Evolutionary conservation across 2,329 filamentous ascomycete species (phyloP).

Genomic region (Cladobotryum protrusum): DNA sequence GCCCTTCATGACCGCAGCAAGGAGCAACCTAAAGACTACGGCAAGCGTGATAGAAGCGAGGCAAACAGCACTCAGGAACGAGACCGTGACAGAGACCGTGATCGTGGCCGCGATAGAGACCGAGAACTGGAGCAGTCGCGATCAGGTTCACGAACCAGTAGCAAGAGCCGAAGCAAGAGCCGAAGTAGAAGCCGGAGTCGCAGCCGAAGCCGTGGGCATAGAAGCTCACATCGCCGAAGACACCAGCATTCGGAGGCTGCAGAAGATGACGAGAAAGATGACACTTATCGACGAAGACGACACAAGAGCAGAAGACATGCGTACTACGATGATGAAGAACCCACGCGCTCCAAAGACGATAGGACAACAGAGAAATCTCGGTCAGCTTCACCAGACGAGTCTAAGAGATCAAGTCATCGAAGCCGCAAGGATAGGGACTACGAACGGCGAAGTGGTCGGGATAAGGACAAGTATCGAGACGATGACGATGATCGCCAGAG

Average conservation of each 20-base stretch:
- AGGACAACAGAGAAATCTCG: constrained; percentile 51
- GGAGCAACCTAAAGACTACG: constrained; percentile 24
- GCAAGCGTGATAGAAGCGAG: constrained; percentile 20
- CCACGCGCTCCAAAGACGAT: constrained; percentile 33
- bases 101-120: constrained; percentile 16
- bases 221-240: constrained; percentile 43
- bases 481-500: constrained; percentile 39
- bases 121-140: constrained; percentile 23
- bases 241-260: constrained; percentile 50
- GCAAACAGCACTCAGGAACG: constrained; percentile 14
- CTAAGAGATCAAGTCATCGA: constrained; percentile 51
- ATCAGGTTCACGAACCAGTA: constrained; percentile 30
- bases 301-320: constrained; percentile 38
- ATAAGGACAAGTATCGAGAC: constrained; percentile 40
- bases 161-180: constrained; percentile 21
- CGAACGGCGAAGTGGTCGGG: constrained; percentile 37
- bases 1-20: constrained; percentile 30
- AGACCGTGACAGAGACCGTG: constrained; percentile 11
- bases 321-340: constrained; percentile 41
- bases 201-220: constrained; percentile 39
- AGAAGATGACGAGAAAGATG: constrained; percentile 42
- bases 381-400: constrained; percentile 57
- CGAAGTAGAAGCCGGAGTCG: constrained; percentile 22
- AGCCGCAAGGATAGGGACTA: constrained; percentile 52
- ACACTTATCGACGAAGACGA: constrained; percentile 43